These are phyloP conservation scores for Sphenostylis stenocarpa DNA, from an alignment of 306 rosid species.

Conservation along the genomic window DNA sequence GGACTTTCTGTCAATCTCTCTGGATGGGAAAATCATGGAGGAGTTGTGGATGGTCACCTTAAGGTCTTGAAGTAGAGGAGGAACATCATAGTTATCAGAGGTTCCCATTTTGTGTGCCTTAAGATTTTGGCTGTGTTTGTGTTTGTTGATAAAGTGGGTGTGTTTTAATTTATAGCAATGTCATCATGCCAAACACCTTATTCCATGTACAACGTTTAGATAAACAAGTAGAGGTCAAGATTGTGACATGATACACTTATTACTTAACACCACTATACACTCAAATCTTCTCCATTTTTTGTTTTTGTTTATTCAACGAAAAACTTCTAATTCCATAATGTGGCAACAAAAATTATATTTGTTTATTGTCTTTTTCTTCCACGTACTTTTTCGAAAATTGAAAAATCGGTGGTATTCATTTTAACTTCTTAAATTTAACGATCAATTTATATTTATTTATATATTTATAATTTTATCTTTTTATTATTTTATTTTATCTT, in stretches of 20 bases:
- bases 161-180: background rate
- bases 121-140: background rate
- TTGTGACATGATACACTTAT: background rate
- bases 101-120: background rate
- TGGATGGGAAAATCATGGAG: conserved; percentile 7
- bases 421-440: too few relatives aligned
- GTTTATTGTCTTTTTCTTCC: too few relatives aligned
- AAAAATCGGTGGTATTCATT: too few relatives aligned
- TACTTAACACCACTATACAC: too few relatives aligned
- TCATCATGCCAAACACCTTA: background rate
- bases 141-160: background rate
- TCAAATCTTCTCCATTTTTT: too few relatives aligned
- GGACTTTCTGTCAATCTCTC: background rate
- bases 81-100: background rate
- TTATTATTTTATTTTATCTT: too few relatives aligned
- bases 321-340: too few relatives aligned
- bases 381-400: too few relatives aligned
- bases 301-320: too few relatives aligned
- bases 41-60: background rate
- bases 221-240: background rate
- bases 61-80: background rate
- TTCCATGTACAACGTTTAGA: background rate
- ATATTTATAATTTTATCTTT: too few relatives aligned
- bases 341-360: too few relatives aligned
- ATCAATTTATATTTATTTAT: too few relatives aligned